A percentile compares a stretch with the other conserved stretches of the same genome.
Conservation (phyloP, 116 monocot genomes). For the Posidonia oceanica region DNA sequence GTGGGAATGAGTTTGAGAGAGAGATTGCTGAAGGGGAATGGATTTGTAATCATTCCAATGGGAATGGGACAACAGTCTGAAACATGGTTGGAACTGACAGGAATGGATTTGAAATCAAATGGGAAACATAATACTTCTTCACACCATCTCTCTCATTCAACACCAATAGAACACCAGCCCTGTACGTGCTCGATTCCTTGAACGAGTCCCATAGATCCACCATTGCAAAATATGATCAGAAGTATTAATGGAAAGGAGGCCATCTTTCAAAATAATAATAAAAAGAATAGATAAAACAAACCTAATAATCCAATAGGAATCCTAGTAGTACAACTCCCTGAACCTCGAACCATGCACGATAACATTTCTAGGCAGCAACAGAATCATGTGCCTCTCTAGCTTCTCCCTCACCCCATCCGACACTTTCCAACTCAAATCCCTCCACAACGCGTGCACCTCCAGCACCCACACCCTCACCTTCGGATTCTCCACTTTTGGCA, state of each 20-base stretch:
- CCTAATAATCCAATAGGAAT: constrained; percentile 85
- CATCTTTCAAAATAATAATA: too few relatives aligned
- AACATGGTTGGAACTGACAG: too few relatives aligned
- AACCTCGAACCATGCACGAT: constrained; percentile 76
- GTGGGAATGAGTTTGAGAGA: too few relatives aligned
- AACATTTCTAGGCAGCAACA: constrained; percentile 44
- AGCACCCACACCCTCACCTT: too few relatives aligned
- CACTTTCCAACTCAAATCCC: constrained; percentile 45
- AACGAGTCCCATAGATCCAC: constrained; percentile 48
- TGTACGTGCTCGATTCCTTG: constrained; percentile 46
- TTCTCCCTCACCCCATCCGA: constrained; percentile 28
- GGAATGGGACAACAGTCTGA: too few relatives aligned
- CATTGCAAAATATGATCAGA: constrained; percentile 21
- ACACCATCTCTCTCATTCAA: constrained; percentile 26
- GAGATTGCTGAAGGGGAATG: too few relatives aligned
- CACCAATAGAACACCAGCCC: constrained; percentile 36
- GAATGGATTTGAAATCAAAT: too few relatives aligned
- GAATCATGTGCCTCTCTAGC: constrained; percentile 55
- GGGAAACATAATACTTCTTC: neutral
- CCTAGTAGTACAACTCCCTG: constrained; percentile 88
- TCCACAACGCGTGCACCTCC: too few relatives aligned
- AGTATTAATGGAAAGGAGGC: too few relatives aligned
- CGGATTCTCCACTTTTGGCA: constrained; percentile 10
- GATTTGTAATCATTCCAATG: too few relatives aligned
- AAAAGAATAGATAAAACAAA: constrained; percentile 4